Evolutionary conservation across 768 basidiomycete species (phyloP), one percentile per base, ranked within the genome.

Genomic region (Dentipellis fragilis): DNA sequence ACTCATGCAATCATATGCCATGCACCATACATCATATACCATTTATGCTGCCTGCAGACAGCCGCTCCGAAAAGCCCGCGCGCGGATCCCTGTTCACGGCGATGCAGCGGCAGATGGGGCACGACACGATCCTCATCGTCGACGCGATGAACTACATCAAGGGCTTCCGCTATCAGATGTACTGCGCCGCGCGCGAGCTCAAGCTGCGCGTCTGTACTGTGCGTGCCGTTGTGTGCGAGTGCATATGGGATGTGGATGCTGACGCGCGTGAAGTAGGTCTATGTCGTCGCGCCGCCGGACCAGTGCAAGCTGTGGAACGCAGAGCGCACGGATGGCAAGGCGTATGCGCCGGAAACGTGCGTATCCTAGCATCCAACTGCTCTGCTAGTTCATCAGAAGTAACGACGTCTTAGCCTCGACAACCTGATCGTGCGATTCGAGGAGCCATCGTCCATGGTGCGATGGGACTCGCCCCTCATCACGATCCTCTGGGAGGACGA

Each of bases 131-230:
- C 63, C 77, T 96, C 56, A 88, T 99, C 61, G 78, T 93, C 58
- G 96, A 99, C 65, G 82, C 85, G 12, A 78, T 89, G 62, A 98
- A 98, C 66, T 97, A 99, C 70, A 98, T 98, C 77, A 98, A 99
- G 68, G 95, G 95, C 10, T 96, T 93, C 67, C 84, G 96, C 34
- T 99, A 99, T 69, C 96, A 99, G 68, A 84, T 99, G 73, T 96
- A 97, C 67, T 97, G 95, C 65, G 90, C 91, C 1, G 94, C 93
- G 4, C 75, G 93, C 52, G 96, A 99, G 66, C 78, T 84, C 61
- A 87, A 86, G 62, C 75, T 92, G 23, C 76, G 94, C 36, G 82
- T 87, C 4, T 92, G 89, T 68, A 97, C 96, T 48, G 94, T 96
- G 62, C 63, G 81, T 74, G 16, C 42, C 19, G 22, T 38, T 21